These are phyloP conservation scores for Geranomyces variabilis DNA, from an alignment of 192 early-diverging fungal genomes.

Conservation along the genomic window DNA sequence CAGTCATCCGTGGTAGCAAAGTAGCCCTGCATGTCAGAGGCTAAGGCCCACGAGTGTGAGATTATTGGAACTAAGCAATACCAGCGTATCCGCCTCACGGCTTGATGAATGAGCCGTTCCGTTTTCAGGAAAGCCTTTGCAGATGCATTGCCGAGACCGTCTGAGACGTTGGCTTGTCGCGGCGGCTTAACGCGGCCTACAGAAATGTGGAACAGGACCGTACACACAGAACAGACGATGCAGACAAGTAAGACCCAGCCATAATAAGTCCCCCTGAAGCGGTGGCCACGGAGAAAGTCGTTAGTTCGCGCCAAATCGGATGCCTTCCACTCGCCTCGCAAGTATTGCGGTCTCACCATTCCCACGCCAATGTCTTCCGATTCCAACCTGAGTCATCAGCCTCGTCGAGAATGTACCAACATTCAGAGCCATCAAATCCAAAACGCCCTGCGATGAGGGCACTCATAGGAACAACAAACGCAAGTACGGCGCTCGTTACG, in stretches of 20 bases:
- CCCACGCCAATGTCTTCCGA: slow-evolving; percentile 3
- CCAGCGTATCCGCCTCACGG: slow-evolving; percentile 4
- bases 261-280: slow-evolving; percentile 5
- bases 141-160: background rate
- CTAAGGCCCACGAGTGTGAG: slow-evolving; percentile 11
- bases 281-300: background rate
- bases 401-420: slow-evolving; percentile 15
- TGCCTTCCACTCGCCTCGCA: background rate
- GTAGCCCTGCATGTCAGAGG: slow-evolving; percentile 7
- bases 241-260: background rate
- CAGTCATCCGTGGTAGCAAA: background rate
- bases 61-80: slow-evolving; percentile 23
- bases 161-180: background rate
- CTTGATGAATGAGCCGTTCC: slow-evolving; percentile 6
- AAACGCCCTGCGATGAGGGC: slow-evolving; percentile 5
- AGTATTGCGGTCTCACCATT: slow-evolving; percentile 10
- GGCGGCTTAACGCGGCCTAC: background rate
- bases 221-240: background rate
- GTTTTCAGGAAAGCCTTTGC: slow-evolving; percentile 13
- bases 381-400: background rate
- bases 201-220: background rate
- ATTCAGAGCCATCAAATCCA: slow-evolving; percentile 29
- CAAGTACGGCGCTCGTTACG: background rate
- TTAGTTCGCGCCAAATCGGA: background rate
- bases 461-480: slow-evolving; percentile 11